Base-by-base conservation (phyloP, 2,329 filamentous ascomycete genomes). In the Aspergillus fijiensis region DNA sequence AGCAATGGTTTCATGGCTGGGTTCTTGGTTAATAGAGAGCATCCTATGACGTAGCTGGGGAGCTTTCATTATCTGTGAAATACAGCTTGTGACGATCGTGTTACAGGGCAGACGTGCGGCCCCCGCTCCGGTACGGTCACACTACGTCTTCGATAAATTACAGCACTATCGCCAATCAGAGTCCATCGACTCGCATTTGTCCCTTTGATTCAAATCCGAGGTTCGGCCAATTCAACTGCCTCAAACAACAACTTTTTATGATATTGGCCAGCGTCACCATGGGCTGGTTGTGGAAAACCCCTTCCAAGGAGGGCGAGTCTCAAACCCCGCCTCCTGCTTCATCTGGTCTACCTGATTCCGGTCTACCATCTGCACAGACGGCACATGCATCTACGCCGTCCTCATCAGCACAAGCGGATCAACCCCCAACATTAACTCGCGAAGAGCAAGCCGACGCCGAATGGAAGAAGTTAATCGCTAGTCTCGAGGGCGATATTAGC, bases 401-500 rank as follows among this genome's bases (percentile, higher is more conserved):
- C 67, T 25, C 63, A 68, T 47, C 53, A 55, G 11, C 62, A 62
- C 68, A 63, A 58, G 66, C 64, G 59, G 65, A 61, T 35, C 70
- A 71, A 51, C 62, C 65, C 39, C 65, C 49, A 51, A 64, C 65
- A 58, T 67, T 75, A 67, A 72, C 76, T 61, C 74, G 79, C 67
- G 74, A 80, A 64, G 78, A 83, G 67, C 74, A 80, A 70, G 80
- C 82, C 64, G 81, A 86, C 63, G 76, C 79, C 54, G 85, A 87
- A 67, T 79, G 86, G 66, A 77, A 81, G 62, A 75, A 79, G 60
- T 77, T 87, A 55, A 76, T 86, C 58, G 79, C 80, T 63, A 79
- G 81, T 60, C 76, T 84, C 67, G 75, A 80, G 72, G 79, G 59
- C 65, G 73, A 64, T 53, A 54, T 67, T 56, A 47, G 65, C 59